These are phyloP conservation scores for Penstemon barbatus DNA, from an alignment of 257 asterid genomes.

Conservation along the genomic window DNA sequence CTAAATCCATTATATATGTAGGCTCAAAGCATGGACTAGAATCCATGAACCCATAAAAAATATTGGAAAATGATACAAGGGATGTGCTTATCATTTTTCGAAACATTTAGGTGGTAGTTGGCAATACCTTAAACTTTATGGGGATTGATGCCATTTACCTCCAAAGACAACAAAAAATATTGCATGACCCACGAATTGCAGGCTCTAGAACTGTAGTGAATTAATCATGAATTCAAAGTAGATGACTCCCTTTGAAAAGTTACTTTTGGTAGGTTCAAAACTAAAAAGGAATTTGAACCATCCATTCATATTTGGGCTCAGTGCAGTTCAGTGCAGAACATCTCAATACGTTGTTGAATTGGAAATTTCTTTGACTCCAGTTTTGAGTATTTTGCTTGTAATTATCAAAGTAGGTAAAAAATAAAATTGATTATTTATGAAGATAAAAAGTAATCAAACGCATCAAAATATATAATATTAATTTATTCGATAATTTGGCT, in stretches of 20 bases:
- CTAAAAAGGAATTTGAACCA: neutral
- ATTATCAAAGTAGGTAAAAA: conserved; percentile 46
- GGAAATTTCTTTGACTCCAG: conserved; percentile 37
- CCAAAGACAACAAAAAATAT: neutral
- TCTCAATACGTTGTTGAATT: conserved; percentile 19
- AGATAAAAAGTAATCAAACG: neutral
- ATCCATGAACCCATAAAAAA: too few relatives aligned
- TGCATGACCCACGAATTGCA: neutral
- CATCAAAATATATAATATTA: neutral
- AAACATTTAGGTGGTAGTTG: too few relatives aligned
- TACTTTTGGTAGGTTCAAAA: conserved; percentile 16
- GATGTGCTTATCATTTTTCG: too few relatives aligned
- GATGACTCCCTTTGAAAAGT: conserved; percentile 8
- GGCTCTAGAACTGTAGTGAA: neutral
- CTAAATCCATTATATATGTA: too few relatives aligned
- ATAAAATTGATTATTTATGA: conserved; percentile 12
- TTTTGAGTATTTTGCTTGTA: conserved; percentile 23
- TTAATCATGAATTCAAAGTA: neutral
- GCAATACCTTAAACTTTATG: too few relatives aligned
- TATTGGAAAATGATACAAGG: too few relatives aligned
- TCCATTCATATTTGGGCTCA: conserved; percentile 23
- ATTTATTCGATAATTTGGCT: neutral
- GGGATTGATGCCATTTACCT: too few relatives aligned
- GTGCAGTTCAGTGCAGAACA: conserved; percentile 19
- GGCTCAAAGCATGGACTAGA: too few relatives aligned